Evolutionary conservation across 2,329 filamentous ascomycete genomes (phyloP), one percentile per base, ranked within the genome.

Genomic region (Verticillium zaregamsianum): DNA sequence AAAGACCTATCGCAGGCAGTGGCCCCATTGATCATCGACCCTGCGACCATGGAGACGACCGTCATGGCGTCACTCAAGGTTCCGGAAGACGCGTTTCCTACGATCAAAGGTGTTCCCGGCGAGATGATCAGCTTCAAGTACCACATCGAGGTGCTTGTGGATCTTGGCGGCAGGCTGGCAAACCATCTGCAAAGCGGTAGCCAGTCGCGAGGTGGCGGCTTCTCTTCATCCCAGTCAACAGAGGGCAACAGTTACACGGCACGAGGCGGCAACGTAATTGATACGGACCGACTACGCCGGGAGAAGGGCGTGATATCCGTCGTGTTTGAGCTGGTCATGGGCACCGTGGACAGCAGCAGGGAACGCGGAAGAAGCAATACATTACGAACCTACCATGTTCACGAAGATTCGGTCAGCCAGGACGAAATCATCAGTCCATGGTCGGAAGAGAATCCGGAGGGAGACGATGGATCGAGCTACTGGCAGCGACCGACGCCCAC

Each of bases 71-170:
- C 90, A 3, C 86, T 99, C 17, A 88, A 92, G 67, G 86, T 98
- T 3, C 95, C 95, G 0, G 92, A 96, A 65, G 92, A 97, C 70
- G 88, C 88, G 0, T 98, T 98, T 68, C 94, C 95, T 0, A 97
- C 93, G 2, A 98, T 98, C 65, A 88, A 87, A 32, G 89, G 89
- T 60, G 92, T 97, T 0, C 95, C 95, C 0, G 93, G 94, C 3
- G 89, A 91, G 37, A 95, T 98, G 88, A 95, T 99, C 66, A 93
- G 89, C 68, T 98, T 99, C 79, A 92, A 90, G 67, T 98, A 99
- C 71, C 91, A 93, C 67, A 84, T 97, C 23, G 95, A 99, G 74
- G 91, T 97, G 2, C 89, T 98, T 32, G 86, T 97, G 25, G 95
- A 99, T 71, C 82, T 98, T 0, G 93, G 95, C 56, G 94, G 94